Percentiles rank a stretch among this genome's conserved stretches.
Evolutionary conservation across 352 stramenopile species (phyloP).

Genomic region (Pythium aquatile): DNA sequence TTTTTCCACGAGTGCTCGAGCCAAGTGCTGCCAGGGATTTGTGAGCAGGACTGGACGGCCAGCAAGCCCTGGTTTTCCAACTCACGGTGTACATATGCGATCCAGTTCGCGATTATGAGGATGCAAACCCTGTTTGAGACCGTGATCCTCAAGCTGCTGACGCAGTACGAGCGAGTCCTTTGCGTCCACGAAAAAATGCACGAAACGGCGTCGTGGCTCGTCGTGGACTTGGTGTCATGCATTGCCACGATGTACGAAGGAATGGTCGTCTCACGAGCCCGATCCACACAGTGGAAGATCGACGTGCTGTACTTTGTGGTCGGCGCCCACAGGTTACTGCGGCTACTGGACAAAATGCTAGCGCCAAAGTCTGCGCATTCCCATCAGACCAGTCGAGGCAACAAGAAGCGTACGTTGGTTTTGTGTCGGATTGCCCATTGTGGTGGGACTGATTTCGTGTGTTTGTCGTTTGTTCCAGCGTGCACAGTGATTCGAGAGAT

Average conservation of each 20-base stretch:
- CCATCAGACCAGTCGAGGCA: slow-evolving; percentile 22
- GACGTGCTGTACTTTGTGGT: slow-evolving; percentile 70
- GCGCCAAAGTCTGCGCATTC: slow-evolving; percentile 18
- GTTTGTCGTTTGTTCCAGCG: slow-evolving; percentile 22
- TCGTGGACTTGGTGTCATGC: slow-evolving; percentile 48
- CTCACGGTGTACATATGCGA: slow-evolving; percentile 49
- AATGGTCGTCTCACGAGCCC: slow-evolving; percentile 43
- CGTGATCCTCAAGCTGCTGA: slow-evolving; percentile 36
- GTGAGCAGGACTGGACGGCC: slow-evolving; percentile 51
- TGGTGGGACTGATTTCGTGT: background rate
- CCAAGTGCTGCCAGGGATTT: slow-evolving; percentile 46
- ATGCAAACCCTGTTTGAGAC: slow-evolving; percentile 49
- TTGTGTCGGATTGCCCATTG: no score
- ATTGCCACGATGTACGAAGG: slow-evolving; percentile 47
- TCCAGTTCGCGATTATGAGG: slow-evolving; percentile 57
- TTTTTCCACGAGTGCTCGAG: slow-evolving; percentile 65
- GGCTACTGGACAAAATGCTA: slow-evolving; percentile 56
- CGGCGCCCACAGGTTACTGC: slow-evolving; percentile 49
- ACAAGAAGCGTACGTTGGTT: slow-evolving; percentile 37
- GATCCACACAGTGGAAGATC: slow-evolving; percentile 64
- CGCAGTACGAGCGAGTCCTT: slow-evolving; percentile 49
- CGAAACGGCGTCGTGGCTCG: slow-evolving; percentile 45
- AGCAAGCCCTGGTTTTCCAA: slow-evolving; percentile 66
- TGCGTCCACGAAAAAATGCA: slow-evolving; percentile 67
- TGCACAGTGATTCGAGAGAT: slow-evolving; percentile 43